Evolutionary conservation across 257 asterid species (phyloP), one percentile per base, ranked within the genome.

Genomic region (Nicotiana paniculata): DNA sequence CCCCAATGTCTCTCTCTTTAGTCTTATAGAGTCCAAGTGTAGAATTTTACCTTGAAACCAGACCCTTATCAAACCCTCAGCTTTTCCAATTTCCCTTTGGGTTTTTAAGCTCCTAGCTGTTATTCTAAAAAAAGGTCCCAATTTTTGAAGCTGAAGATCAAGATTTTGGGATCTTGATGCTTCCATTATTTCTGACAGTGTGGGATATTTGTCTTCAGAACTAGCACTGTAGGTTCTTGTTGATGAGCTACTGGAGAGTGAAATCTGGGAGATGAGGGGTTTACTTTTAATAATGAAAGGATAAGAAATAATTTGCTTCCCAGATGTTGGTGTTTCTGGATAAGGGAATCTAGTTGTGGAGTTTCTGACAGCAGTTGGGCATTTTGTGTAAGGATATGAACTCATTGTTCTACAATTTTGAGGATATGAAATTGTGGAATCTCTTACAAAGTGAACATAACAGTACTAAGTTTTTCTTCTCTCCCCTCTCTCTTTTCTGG

Each of bases 81-180:
- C 95, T 80, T 89, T 89, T 7, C 99, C 98, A 82, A 95, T 74
- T 55, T 95, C 96, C 68, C 63, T 77, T 4, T 61, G 78, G 12
- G 90, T 88, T 69, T 55, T 82, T 91, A 88, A 63, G 77, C 89
- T 90, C 82, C 66, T 89, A 0, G 97, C 99, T 4, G 91, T 90
- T 54, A 95, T 91, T 81, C 97, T 88, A 90, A 91, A 95, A 81
- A 95, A 90, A 32, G 99, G 99, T 16, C 98, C 99, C 0, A 95
- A 28, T 26, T 86, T 90, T 46, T 84, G 90, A 12, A 95, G 89
- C 85, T 89, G 84, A 35, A 95, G 84, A 65, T 90, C 92, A 33
- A 95, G 94, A 76, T 92, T 95, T 86, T 95, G 98, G 26, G 87
- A 77, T 82, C 86, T 90, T 18, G 98, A 92, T 39, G 99, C 83